A percentile compares a stretch with the other conserved stretches of the same genome.
Conservation (phyloP, 177 flowering plant genomes). For the Vitis hybrid region DNA sequence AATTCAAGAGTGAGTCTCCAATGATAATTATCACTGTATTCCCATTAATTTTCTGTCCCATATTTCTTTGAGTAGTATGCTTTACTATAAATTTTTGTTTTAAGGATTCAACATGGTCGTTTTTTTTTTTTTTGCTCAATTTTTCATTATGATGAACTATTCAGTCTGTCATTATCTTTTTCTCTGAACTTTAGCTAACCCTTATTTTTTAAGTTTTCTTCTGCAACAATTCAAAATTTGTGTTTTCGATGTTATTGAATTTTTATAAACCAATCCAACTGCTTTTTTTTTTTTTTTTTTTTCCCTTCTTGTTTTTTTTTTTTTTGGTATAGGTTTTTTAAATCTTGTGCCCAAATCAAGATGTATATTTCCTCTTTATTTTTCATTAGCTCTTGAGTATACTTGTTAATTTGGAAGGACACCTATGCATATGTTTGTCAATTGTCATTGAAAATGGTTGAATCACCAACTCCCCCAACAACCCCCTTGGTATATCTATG, state of each 20-base stretch:
- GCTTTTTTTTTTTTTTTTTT: background rate
- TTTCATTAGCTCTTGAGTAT: no score
- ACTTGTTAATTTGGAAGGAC: no score
- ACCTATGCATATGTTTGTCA: no score
- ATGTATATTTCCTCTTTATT: background rate
- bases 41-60: background rate
- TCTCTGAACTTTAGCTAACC: no score
- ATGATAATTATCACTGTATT: background rate
- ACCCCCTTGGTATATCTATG: no score
- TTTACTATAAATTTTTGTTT: background rate
- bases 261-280: background rate
- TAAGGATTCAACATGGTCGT: background rate
- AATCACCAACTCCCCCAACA: no score
- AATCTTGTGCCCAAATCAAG: background rate
- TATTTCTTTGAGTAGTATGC: background rate
- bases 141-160: no score
- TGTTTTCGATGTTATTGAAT: background rate
- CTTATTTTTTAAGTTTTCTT: no score
- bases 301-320: background rate
- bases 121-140: no score
- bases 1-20: conserved; percentile 57
- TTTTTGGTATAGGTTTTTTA: background rate
- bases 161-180: no score
- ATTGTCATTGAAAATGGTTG: no score
- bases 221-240: background rate